phyloP scores from a whole-genome alignment of 768 basidiomycete species.

The Kockovaella imperatae region DNA sequence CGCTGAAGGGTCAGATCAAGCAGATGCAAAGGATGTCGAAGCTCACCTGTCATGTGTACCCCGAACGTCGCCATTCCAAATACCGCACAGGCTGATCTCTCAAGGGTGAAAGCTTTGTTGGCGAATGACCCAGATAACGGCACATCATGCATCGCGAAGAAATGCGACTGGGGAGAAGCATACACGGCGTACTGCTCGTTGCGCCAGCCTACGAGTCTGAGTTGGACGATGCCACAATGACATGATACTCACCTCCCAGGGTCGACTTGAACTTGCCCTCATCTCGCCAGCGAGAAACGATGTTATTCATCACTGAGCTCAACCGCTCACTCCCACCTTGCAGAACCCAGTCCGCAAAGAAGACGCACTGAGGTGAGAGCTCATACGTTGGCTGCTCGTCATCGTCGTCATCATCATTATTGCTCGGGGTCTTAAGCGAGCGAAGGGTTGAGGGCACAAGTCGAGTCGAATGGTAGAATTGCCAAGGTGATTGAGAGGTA shows the following conservation, averaged over 20 bases:
- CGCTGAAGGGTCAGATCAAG: constrained; percentile 9
- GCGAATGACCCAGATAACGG: constrained; percentile 6
- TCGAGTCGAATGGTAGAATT: constrained; percentile 3
- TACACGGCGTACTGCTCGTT: constrained; percentile 64
- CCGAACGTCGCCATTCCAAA: constrained; percentile 90
- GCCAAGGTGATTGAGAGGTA: too few species aligned
- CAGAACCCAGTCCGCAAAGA: constrained; percentile 23
- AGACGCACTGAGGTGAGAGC: constrained; percentile 51
- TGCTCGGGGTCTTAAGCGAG: constrained; percentile 52
- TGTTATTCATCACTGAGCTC: constrained; percentile 13
- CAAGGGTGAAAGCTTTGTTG: constrained; percentile 66
- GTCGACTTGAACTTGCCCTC: constrained; percentile 39
- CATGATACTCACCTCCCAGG: constrained; percentile 37
- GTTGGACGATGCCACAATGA: neutral
- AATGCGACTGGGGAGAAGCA: constrained; percentile 30
- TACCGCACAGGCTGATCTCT: constrained; percentile 76
- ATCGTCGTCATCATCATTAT: constrained; percentile 46
- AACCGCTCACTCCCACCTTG: constrained; percentile 25
- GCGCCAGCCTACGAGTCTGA: constrained; percentile 60
- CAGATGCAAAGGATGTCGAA: too few species aligned
- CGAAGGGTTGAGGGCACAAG: neutral
- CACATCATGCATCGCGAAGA: neutral
- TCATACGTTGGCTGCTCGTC: too few species aligned
- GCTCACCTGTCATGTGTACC: constrained; percentile 66
- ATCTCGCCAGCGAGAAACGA: constrained; percentile 39